Conservation (phyloP, 1,284 basidiomycete species). For the Leccinum fallax region DNA sequence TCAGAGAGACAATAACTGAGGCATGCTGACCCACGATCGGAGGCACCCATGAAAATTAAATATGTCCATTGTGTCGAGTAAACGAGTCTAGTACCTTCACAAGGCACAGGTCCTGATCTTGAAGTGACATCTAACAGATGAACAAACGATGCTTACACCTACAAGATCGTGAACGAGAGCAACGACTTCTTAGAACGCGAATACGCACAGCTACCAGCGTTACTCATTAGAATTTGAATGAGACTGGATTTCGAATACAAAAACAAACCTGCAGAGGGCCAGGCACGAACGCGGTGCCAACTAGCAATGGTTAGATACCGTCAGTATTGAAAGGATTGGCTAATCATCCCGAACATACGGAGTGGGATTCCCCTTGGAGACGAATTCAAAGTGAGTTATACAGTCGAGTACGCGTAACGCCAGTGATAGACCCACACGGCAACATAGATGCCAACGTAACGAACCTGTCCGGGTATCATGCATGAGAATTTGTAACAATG, state of each 20-base stretch:
- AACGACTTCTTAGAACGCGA: not conserved
- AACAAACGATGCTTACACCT: not conserved
- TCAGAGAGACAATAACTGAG: not conserved
- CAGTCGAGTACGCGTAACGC: not conserved
- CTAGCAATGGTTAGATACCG: not conserved
- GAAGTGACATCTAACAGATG: not conserved
- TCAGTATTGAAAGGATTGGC: not conserved
- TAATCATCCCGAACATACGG: not conserved
- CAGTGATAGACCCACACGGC: not conserved
- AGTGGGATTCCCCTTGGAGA: not conserved
- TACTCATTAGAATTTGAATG: not conserved
- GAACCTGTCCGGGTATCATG: not conserved
- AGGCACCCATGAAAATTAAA: not conserved
- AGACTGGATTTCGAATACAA: not conserved
- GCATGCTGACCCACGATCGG: not conserved
- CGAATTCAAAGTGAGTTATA: not conserved
- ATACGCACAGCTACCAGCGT: not conserved
- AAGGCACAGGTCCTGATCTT: not conserved
- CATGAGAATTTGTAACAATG: not conserved
- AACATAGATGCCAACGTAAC: not conserved
- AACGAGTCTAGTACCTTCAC: not conserved
- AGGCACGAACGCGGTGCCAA: not conserved
- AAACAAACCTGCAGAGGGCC: not conserved
- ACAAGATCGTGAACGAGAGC: not conserved
- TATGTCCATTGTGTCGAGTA: not conserved